phyloP scores from a whole-genome alignment of 306 rosid genomes.

The Erythrophleum fordii region DNA sequence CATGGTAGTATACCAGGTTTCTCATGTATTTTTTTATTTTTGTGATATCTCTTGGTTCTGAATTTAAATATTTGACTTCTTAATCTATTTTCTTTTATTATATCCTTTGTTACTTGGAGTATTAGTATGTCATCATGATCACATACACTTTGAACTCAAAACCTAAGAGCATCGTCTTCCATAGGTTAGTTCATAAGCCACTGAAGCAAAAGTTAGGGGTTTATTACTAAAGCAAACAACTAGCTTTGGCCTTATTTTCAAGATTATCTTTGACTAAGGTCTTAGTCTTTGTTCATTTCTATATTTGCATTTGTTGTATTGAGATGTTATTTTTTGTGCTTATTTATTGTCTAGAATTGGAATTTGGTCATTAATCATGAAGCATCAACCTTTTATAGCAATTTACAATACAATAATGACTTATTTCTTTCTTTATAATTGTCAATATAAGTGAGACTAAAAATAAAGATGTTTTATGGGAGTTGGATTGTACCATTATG shows the following conservation, averaged over 20 bases:
- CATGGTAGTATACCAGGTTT: not conserved
- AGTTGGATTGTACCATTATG: too few species aligned
- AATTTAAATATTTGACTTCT: not conserved
- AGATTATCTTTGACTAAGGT: not conserved
- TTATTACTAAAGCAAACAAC: not conserved
- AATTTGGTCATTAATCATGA: not conserved
- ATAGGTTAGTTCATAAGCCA: not conserved
- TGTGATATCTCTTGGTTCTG: not conserved
- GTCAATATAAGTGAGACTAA: not conserved
- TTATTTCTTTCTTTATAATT: not conserved
- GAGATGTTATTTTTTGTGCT: not conserved
- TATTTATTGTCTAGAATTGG: not conserved
- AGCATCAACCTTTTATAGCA: not conserved
- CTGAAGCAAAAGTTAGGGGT: not conserved
- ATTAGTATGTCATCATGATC: not conserved
- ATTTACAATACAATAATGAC: conserved; percentile 15
- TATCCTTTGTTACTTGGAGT: not conserved
- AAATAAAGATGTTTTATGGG: too few species aligned
- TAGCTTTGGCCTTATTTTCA: not conserved
- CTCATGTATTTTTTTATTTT: not conserved
- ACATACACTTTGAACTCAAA: not conserved
- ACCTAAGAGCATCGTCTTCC: not conserved
- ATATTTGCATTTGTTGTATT: not conserved
- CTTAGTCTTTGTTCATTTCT: not conserved
- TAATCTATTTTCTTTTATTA: not conserved